Conservation (phyloP, 2,329 filamentous ascomycete species). For the Colletotrichum siamense region DNA sequence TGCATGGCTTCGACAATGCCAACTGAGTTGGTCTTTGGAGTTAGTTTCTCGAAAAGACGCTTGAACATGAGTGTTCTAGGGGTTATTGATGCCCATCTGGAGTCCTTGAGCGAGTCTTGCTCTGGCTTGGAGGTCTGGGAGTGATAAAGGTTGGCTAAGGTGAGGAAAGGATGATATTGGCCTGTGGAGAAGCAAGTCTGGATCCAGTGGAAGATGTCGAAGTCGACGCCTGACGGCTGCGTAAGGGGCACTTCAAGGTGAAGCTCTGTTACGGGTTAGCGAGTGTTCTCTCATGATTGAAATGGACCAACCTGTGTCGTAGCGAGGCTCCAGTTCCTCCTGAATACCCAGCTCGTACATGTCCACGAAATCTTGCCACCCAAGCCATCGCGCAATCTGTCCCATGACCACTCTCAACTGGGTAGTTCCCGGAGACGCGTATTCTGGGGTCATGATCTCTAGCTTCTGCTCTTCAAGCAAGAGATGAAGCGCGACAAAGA, state of each 20-base stretch:
- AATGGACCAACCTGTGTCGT: slow-evolving; percentile 43
- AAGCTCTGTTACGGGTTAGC: slow-evolving; percentile 31
- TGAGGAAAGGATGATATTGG: slow-evolving; percentile 42
- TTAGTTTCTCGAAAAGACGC: slow-evolving; percentile 67
- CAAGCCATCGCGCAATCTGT: slow-evolving; percentile 83
- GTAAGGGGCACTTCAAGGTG: slow-evolving; percentile 27
- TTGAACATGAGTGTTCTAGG: slow-evolving; percentile 75
- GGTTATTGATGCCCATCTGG: slow-evolving; percentile 54
- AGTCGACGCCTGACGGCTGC: slow-evolving; percentile 35
- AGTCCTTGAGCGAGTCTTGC: slow-evolving; percentile 38
- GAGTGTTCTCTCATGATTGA: background rate
- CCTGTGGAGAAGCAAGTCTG: slow-evolving; percentile 49
- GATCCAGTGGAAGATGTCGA: slow-evolving; percentile 57
- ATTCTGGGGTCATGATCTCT: slow-evolving; percentile 59
- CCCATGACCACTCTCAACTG: slow-evolving; percentile 76
- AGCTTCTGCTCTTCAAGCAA: slow-evolving; percentile 91
- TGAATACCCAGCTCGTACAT: slow-evolving; percentile 61
- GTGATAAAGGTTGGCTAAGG: slow-evolving; percentile 51
- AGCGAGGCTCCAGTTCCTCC: slow-evolving; percentile 43
- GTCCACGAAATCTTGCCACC: slow-evolving; percentile 62
- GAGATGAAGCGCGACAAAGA: slow-evolving; percentile 81
- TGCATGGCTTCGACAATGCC: slow-evolving; percentile 78
- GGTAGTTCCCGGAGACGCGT: slow-evolving; percentile 46
- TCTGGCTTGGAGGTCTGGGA: slow-evolving; percentile 39
- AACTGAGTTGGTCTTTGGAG: slow-evolving; percentile 54